Percentiles rank a stretch among this genome's conserved stretches.
These are phyloP conservation scores for Darksidea phi DNA, from an alignment of 495 filamentous ascomycete species.

Conservation along the genomic window DNA sequence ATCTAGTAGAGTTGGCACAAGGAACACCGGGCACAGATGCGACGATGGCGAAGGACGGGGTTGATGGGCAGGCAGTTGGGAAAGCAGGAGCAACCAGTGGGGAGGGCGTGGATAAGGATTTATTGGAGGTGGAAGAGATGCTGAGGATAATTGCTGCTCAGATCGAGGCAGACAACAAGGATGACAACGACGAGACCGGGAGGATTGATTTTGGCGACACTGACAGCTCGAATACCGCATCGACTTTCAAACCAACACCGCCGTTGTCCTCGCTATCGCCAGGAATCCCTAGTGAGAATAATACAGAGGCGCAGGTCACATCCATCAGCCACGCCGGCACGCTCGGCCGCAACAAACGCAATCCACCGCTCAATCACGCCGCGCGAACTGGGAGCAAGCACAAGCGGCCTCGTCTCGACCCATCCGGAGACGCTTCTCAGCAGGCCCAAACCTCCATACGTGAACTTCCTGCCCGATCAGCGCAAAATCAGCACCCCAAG, in stretches of 20 bases:
- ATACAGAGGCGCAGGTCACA: background rate
- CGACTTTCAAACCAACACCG: background rate
- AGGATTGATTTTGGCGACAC: too few species aligned
- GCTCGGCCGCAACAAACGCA: background rate
- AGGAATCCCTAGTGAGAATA: background rate
- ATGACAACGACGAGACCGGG: too few species aligned
- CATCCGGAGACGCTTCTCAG: too few species aligned
- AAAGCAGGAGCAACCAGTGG: too few species aligned
- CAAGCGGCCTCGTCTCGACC: too few species aligned
- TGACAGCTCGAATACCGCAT: too few species aligned
- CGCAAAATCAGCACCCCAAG: background rate
- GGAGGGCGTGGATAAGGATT: too few species aligned
- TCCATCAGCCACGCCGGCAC: conserved; percentile 9
- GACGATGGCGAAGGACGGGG: conserved; percentile 18
- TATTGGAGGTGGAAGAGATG: too few species aligned
- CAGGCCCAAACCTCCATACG: background rate
- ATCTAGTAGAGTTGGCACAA: conserved; percentile 15
- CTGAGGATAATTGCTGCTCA: too few species aligned
- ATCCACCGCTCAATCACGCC: too few species aligned
- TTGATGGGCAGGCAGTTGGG: background rate
- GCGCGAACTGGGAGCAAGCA: too few species aligned
- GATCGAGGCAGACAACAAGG: too few species aligned
- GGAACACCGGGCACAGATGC: conserved; percentile 35
- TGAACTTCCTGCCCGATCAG: background rate
- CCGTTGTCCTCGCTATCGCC: background rate